Evolutionary conservation across 192 early-diverging fungal species (phyloP).

Genomic region (Coemansia sp.): DNA sequence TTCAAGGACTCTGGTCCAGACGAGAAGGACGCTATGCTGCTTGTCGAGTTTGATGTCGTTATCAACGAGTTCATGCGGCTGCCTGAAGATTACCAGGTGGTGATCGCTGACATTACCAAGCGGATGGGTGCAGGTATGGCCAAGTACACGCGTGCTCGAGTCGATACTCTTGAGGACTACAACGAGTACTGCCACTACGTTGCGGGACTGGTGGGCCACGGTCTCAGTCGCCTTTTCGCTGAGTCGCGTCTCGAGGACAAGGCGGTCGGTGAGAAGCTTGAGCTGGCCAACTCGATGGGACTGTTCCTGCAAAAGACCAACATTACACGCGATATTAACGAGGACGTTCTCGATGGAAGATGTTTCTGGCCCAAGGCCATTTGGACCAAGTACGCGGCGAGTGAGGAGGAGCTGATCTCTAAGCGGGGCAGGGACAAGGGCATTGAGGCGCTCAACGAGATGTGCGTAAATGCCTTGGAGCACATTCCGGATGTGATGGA

Average conservation of each 20-base stretch:
- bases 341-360: conserved; percentile 86
- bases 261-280: conserved; percentile 53
- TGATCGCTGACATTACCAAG: conserved; percentile 90
- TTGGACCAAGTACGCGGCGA: conserved; percentile 82
- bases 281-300: conserved; percentile 91
- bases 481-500: conserved; percentile 86
- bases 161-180: conserved; percentile 84
- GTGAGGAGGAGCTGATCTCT: conserved; percentile 71
- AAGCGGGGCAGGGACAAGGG: conserved; percentile 71
- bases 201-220: conserved; percentile 93
- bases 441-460: conserved; percentile 81
- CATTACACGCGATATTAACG: conserved; percentile 94
- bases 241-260: conserved; percentile 80
- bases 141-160: conserved; percentile 70
- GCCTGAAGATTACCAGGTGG: conserved; percentile 69
- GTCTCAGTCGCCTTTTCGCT: conserved; percentile 89
- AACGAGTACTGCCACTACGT: conserved; percentile 98
- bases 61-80: conserved; percentile 87
- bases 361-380: conserved; percentile 97
- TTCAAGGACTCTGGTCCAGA: conserved; percentile 83
- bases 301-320: conserved; percentile 98
- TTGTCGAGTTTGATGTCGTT: conserved; percentile 89
- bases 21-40: conserved; percentile 92
- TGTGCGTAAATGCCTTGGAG: conserved; percentile 83
- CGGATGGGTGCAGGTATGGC: conserved; percentile 98